Evolutionary conservation across 805 yeast genomes (phyloP).

Genomic region (Candida krabiensis): DNA sequence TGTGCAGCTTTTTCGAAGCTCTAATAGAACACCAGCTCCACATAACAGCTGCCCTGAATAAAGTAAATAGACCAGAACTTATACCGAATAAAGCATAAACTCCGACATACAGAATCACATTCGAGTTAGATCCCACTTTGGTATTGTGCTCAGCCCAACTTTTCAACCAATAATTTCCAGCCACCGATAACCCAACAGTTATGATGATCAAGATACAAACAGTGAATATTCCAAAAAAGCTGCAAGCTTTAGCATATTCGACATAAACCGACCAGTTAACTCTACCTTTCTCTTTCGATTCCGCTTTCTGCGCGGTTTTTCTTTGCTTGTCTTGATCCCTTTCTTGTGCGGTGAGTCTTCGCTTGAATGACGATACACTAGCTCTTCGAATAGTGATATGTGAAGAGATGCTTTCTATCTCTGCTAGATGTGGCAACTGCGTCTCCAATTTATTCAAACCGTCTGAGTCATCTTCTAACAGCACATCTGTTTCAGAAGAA

Average conservation of each 20-base stretch:
- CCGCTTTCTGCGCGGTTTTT: slow-evolving; percentile 48
- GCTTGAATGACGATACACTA: slow-evolving; percentile 59
- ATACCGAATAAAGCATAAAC: slow-evolving; percentile 59
- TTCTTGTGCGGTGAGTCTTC: slow-evolving; percentile 32
- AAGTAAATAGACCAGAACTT: slow-evolving; percentile 47
- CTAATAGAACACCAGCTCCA: slow-evolving; percentile 52
- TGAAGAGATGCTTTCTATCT: slow-evolving; percentile 15
- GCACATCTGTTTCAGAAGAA: no score
- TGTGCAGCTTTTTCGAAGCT: slow-evolving; percentile 57
- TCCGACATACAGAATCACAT: slow-evolving; percentile 47
- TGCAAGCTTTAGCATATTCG: slow-evolving; percentile 61
- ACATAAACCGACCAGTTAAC: slow-evolving; percentile 55
- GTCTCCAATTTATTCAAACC: slow-evolving; percentile 2
- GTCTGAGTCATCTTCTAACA: neutral
- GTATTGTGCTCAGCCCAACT: slow-evolving; percentile 63
- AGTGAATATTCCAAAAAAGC: slow-evolving; percentile 45
- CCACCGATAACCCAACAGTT: slow-evolving; percentile 32
- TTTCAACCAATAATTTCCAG: slow-evolving; percentile 64
- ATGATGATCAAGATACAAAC: slow-evolving; percentile 35
- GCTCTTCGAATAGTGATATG: slow-evolving; percentile 52
- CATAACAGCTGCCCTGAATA: slow-evolving; percentile 46
- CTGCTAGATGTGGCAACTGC: slow-evolving; percentile 4
- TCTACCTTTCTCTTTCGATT: slow-evolving; percentile 57
- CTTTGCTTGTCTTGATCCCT: slow-evolving; percentile 26
- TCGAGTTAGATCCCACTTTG: slow-evolving; percentile 40